These are phyloP conservation scores for Remersonia thermophila DNA, from an alignment of 2,329 filamentous ascomycete genomes.

Conservation along the genomic window DNA sequence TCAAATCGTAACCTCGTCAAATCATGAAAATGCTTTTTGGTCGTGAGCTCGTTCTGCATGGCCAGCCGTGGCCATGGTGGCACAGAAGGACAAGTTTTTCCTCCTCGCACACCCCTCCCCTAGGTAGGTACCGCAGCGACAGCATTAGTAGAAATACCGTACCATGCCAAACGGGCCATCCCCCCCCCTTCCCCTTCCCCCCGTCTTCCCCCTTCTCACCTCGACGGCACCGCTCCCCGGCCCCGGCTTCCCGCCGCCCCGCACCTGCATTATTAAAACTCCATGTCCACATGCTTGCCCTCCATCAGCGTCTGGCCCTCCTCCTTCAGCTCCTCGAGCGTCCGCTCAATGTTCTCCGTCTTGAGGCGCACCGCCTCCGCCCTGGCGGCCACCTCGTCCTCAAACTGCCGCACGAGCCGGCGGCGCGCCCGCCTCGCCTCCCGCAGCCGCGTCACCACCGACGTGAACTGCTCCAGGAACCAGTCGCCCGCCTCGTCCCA, in stretches of 20 bases:
- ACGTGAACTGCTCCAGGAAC: conserved; percentile 43
- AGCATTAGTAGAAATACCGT: conserved; percentile 2
- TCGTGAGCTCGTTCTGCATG: conserved; percentile 11
- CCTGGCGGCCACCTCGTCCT: conserved; percentile 41
- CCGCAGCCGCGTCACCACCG: conserved; percentile 35
- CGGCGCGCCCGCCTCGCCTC: conserved; percentile 39
- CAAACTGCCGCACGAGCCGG: conserved; percentile 36
- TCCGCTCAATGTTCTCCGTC: conserved; percentile 41
- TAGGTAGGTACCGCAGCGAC: too few species aligned
- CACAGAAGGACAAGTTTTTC: conserved; percentile 1
- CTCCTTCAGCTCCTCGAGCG: conserved; percentile 41
- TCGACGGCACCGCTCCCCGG: too few species aligned
- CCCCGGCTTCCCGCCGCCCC: background rate
- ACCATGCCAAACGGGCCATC: background rate
- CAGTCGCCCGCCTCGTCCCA: conserved; percentile 50
- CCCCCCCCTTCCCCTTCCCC: background rate
- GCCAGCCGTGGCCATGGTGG: background rate
- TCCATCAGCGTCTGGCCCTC: conserved; percentile 46
- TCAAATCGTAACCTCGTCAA: conserved; percentile 2
- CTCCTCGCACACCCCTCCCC: too few species aligned
- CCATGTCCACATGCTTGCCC: conserved; percentile 26
- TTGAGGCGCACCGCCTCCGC: conserved; percentile 42
- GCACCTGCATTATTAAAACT: conserved; percentile 9
- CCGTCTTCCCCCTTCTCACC: background rate
- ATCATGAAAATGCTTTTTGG: conserved; percentile 1